These are phyloP conservation scores for Neonectria faginata DNA, from an alignment of 2,329 filamentous ascomycete genomes.

Conservation along the genomic window DNA sequence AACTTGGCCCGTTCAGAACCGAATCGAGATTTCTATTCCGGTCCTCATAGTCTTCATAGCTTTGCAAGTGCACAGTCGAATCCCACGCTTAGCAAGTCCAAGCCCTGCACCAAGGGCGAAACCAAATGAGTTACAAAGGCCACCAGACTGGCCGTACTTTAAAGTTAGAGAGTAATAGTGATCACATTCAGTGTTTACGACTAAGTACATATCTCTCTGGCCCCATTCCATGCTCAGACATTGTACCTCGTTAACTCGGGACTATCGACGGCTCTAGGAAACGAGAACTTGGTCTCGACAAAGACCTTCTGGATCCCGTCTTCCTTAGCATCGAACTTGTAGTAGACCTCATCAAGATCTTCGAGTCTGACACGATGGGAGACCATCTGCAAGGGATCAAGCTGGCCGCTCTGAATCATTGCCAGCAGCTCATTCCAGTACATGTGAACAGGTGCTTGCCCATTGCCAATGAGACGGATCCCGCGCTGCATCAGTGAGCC, in stretches of 20 bases:
- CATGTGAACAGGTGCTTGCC: slow-evolving; percentile 79
- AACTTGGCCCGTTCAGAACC: too few relatives aligned
- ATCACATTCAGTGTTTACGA: too few relatives aligned
- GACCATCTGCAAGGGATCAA: slow-evolving; percentile 84
- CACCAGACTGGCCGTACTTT: too few relatives aligned
- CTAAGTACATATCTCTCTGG: too few relatives aligned
- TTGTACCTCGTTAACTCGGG: slow-evolving; percentile 58
- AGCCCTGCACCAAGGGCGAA: too few relatives aligned
- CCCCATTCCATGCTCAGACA: too few relatives aligned
- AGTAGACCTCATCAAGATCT: slow-evolving; percentile 75
- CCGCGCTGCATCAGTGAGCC: slow-evolving; percentile 88
- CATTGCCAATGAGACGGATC: slow-evolving; percentile 79
- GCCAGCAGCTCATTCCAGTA: slow-evolving; percentile 85
- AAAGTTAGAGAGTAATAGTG: too few relatives aligned
- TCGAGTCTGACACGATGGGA: slow-evolving; percentile 82
- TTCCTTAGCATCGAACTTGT: slow-evolving; percentile 69
- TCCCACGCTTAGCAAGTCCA: too few relatives aligned
- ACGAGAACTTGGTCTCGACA: slow-evolving; percentile 69
- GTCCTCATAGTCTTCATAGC: too few relatives aligned
- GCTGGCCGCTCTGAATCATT: slow-evolving; percentile 72
- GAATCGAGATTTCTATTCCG: too few relatives aligned
- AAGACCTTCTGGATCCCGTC: slow-evolving; percentile 87
- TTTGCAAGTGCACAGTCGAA: too few relatives aligned
- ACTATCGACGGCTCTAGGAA: slow-evolving; percentile 57
- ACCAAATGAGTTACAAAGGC: too few relatives aligned